Base-by-base conservation (phyloP, 208 protist genomes). In the Trypanosomatidae sp. region DNA sequence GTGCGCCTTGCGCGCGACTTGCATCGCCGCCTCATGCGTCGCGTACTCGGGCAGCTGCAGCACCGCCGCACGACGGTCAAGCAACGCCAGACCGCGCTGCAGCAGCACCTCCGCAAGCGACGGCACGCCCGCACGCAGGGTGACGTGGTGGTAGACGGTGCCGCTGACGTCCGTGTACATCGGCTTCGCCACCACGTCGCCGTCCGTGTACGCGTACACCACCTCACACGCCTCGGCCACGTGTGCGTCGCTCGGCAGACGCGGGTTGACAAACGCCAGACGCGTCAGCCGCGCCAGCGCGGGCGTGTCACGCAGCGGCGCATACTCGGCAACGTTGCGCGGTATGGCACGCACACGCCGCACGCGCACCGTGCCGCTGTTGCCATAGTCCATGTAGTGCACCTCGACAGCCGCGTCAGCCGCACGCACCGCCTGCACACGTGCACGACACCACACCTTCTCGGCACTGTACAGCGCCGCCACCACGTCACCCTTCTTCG, bases 351-450 rank as follows among this genome's bases (percentile, higher is more conserved):
- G 78, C 20, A 90, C 26, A 38, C 76, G 50, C 48, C 73, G 71
- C 18, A 64, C 19, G 11, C 50, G 42, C 11, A 87, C 60, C 22
- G 57, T 51, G n/a, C 71, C 65, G 10, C 49, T 65, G 48, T 85
- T 94, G 48, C 87, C 87, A 72, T 82, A 92, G 53, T 94, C 87
- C 18, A 92, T 67, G 56, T 77, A 94, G 35, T 78, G 69, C 43
- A 94, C 78, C 37, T 82, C 70, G 1, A 58, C 59, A 24, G 52
- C 54, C 11, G 33, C 35, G 22, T 69, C 61, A 13, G 49, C 48
- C 39, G 73, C 67, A 16, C 45, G 44, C 7, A 65, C 58, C 32
- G 68, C 47, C 10, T 80, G 38, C 8, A 90, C 71, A 56, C 72
- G 69, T 1, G 69, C 86, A 21, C 86, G 69, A 55, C 73, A 78